Evolutionary conservation across 2,329 filamentous ascomycete genomes (phyloP).

Genomic region (Plenodomus biglobosus): DNA sequence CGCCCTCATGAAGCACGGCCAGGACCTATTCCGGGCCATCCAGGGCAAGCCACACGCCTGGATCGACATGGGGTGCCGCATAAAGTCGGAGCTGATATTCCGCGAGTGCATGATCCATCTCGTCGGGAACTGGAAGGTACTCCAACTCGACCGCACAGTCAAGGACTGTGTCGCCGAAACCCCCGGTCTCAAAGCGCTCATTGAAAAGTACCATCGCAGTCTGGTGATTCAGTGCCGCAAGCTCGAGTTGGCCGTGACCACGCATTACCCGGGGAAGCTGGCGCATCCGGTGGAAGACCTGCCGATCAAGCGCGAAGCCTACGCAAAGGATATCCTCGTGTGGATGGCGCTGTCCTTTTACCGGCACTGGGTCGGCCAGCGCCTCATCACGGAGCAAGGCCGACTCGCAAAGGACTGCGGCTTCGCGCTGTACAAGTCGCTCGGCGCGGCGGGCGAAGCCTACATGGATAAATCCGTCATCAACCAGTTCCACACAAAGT

Average conservation of each 20-base stretch:
- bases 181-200: conserved; percentile 28
- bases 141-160: conserved; percentile 7
- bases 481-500: conserved; percentile 44
- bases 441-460: conserved; percentile 45
- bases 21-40: conserved; percentile 51
- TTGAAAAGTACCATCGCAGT: conserved; percentile 33
- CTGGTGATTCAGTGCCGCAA: conserved; percentile 31
- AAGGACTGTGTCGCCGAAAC: conserved; percentile 21
- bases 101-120: conserved; percentile 51
- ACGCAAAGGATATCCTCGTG: conserved; percentile 53
- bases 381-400: conserved; percentile 45
- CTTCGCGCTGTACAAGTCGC: conserved; percentile 47
- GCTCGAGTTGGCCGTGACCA: conserved; percentile 29
- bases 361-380: conserved; percentile 51
- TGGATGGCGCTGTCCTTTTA: conserved; percentile 55
- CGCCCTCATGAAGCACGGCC: conserved; percentile 51
- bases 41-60: conserved; percentile 48
- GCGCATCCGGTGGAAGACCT: conserved; percentile 26
- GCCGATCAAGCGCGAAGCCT: conserved; percentile 47
- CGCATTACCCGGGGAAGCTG: conserved; percentile 32
- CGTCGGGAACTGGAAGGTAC: conserved; percentile 45
- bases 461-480: conserved; percentile 49
- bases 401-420: conserved; percentile 49
- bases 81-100: conserved; percentile 51
- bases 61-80: conserved; percentile 50